These are phyloP conservation scores for Mycosarcoma mackinlayi DNA, from an alignment of 1,284 basidiomycete species.

Conservation along the genomic window DNA sequence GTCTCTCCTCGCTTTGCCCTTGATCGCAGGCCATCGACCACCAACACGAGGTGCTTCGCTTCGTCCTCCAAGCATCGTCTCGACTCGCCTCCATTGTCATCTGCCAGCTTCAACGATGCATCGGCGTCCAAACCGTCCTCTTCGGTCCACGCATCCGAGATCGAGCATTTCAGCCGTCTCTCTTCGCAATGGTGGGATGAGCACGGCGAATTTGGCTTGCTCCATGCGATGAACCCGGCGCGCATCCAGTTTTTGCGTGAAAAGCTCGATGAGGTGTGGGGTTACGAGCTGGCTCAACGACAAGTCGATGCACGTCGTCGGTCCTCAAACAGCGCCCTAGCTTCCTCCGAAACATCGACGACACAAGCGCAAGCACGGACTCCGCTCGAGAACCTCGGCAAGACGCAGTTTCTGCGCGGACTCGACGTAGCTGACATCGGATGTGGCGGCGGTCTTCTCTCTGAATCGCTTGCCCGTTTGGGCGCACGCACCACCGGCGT, in stretches of 20 bases:
- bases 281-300: conserved; percentile 56
- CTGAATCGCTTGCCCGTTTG: conserved; percentile 89
- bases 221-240: conserved; percentile 96
- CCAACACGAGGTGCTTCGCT: conserved; percentile 25
- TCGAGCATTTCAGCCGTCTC: conserved; percentile 90
- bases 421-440: conserved; percentile 85
- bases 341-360: conserved; percentile 61
- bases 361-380: conserved; percentile 58
- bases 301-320: conserved; percentile 22
- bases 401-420: conserved; percentile 70
- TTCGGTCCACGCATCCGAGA: conserved; percentile 56
- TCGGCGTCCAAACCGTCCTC: conserved; percentile 15
- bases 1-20: not conserved
- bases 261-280: conserved; percentile 72
- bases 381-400: conserved; percentile 62
- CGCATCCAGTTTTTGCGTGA: conserved; percentile 86
- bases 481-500: conserved; percentile 88
- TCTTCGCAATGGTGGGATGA: conserved; percentile 98
- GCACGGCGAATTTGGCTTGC: conserved; percentile 84
- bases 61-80: conserved; percentile 37
- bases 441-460: conserved; percentile 92
- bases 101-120: not conserved
- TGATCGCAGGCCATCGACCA: not conserved
- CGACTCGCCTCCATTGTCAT: conserved; percentile 22
- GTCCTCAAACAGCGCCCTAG: not conserved